phyloP scores from a whole-genome alignment of 169 alveolate species.

The Cryptosporidium ryanae region DNA sequence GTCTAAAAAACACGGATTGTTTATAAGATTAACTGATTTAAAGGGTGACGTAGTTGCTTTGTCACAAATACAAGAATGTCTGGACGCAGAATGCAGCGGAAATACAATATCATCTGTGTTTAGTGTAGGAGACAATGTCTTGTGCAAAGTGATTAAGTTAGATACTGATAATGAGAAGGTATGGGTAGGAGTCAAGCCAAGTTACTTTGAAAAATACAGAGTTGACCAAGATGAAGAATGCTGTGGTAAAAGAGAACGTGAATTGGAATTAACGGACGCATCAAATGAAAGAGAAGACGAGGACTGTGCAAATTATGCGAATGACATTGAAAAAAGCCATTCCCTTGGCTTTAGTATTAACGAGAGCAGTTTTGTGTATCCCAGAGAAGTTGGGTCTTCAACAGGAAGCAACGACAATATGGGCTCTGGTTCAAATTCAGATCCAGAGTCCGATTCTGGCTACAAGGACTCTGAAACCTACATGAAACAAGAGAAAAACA shows the following conservation, averaged over 20 bases:
- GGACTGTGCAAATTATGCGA: not conserved
- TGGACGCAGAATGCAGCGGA: conserved; percentile 1
- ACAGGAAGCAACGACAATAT: not conserved
- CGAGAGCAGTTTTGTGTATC: too few relatives aligned
- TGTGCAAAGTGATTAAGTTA: conserved; percentile 42
- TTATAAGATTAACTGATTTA: conserved; percentile 33
- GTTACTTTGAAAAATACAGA: conserved; percentile 4
- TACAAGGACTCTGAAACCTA: not conserved
- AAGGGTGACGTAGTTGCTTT: conserved; percentile 13
- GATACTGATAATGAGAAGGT: conserved; percentile 17
- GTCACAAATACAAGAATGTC: conserved; percentile 27
- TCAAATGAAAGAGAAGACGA: conserved; percentile 5
- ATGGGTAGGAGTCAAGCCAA: conserved; percentile 54
- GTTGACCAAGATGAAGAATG: conserved; percentile 3
- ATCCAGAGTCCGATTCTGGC: not conserved
- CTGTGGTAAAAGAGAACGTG: not conserved
- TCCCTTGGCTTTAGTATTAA: too few relatives aligned
- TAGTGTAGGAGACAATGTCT: conserved; percentile 42
- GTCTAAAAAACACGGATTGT: conserved; percentile 36
- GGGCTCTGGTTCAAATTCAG: too few relatives aligned
- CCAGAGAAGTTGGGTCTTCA: too few relatives aligned
- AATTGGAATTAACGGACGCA: not conserved
- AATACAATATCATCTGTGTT: conserved; percentile 18
- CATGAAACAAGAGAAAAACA: not conserved
- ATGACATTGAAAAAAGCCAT: not conserved